A percentile compares a stretch with the other conserved stretches of the same genome.
These are phyloP conservation scores for Bonia amplexicaulis DNA, from an alignment of 176 grass and related monocot genomes.

Conservation along the genomic window DNA sequence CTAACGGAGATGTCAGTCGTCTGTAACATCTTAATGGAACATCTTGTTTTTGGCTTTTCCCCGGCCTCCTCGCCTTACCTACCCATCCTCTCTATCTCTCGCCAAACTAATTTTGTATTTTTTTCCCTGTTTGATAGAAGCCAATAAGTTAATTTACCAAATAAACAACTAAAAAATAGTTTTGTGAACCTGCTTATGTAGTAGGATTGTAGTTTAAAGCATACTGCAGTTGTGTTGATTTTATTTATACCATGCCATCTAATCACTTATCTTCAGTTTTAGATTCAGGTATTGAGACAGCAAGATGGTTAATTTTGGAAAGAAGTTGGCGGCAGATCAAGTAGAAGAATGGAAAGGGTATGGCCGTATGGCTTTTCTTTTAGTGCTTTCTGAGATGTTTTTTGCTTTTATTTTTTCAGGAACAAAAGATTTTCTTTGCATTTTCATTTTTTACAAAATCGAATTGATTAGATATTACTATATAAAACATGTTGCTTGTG, in stretches of 20 bases:
- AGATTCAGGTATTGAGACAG: constrained; percentile 3
- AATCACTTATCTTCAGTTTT: constrained; percentile 6
- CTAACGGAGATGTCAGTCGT: no score
- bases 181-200: neutral
- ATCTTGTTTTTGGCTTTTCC: no score
- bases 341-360: constrained; percentile 86
- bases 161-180: neutral
- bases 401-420: neutral
- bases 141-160: neutral
- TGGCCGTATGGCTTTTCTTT: constrained; percentile 21
- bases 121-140: neutral
- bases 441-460: neutral
- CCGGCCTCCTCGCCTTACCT: no score
- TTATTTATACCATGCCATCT: neutral
- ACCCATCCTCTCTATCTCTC: no score
- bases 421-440: neutral
- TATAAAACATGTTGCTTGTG: neutral
- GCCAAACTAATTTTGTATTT: no score
- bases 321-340: constrained; percentile 69
- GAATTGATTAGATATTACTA: neutral
- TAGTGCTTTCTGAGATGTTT: neutral
- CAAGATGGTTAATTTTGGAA: constrained; percentile 92
- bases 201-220: neutral
- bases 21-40: no score
- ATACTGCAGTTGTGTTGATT: neutral